Conservation (phyloP, 768 basidiomycete genomes). For the Tricholoma terreum region DNA sequence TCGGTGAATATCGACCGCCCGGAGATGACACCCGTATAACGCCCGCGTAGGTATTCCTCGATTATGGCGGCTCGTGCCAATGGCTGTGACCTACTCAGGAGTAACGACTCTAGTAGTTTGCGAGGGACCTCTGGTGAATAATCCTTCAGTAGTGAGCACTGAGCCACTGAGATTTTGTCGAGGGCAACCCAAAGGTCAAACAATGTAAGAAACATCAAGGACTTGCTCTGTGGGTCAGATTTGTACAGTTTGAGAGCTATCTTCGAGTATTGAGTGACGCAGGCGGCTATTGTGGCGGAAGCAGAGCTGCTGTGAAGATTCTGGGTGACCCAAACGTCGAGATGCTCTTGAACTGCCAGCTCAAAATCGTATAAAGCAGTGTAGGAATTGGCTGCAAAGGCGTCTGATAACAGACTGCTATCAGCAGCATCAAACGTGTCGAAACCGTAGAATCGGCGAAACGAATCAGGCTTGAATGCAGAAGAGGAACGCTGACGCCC, state of each 20-base stretch:
- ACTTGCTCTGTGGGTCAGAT: constrained; percentile 36
- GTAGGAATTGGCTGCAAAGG: constrained; percentile 8
- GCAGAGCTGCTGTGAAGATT: not conserved
- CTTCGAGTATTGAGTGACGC: constrained; percentile 22
- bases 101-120: constrained; percentile 35
- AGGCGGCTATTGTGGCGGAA: constrained; percentile 18
- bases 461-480: constrained; percentile 1
- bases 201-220: constrained; percentile 42
- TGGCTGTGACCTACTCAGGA: constrained; percentile 31
- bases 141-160: constrained; percentile 35
- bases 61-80: constrained; percentile 27
- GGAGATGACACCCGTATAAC: constrained; percentile 18
- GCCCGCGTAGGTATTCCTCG: constrained; percentile 28
- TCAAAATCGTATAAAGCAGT: constrained; percentile 37
- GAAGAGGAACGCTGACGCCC: constrained; percentile 5
- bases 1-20: constrained; percentile 33
- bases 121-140: constrained; percentile 46
- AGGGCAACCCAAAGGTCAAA: constrained; percentile 49
- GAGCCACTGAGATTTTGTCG: constrained; percentile 32
- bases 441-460: constrained; percentile 14
- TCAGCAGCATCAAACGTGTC: constrained; percentile 1
- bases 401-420: not conserved
- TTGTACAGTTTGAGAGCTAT: constrained; percentile 25
- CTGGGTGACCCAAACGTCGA: constrained; percentile 31
- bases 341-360: constrained; percentile 21